Evolutionary conservation across 106 monocot species (phyloP), one percentile per base, ranked within the genome.

Genomic region (Narthecium ossifragum): DNA sequence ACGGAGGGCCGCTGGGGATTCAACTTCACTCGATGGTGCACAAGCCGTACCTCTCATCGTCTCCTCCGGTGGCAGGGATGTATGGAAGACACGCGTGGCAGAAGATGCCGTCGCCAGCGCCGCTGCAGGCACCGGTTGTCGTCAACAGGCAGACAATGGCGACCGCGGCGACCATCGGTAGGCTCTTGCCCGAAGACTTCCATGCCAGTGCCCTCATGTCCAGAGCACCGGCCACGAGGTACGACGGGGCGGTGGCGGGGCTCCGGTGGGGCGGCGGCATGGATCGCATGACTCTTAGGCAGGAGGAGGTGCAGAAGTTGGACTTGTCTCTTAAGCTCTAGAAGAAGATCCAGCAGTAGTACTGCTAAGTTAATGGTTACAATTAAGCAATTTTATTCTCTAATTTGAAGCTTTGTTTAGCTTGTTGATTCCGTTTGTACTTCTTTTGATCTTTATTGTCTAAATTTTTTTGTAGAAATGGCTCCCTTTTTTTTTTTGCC

Each of bases 321-420:
- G 77, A 77, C 41, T 67, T 77, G 60, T 37, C 77, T 13, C 71
- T 77, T 17, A 77, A 54, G 47, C 66, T 69, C 49, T 75, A n/a
- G n/a, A n/a, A n/a, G n/a, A n/a, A n/a, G n/a, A n/a, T n/a, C n/a
- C n/a, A n/a, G n/a, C n/a, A n/a, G n/a, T n/a, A n/a, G n/a, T n/a
- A n/a, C n/a, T n/a, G n/a, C n/a, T n/a, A n/a, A n/a, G n/a, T n/a
- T n/a, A n/a, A n/a, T n/a, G n/a, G n/a, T n/a, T n/a, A n/a, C n/a
- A n/a, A n/a, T n/a, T n/a, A n/a, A n/a, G n/a, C n/a, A n/a, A n/a
- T n/a, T n/a, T n/a, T n/a, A n/a, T n/a, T n/a, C n/a, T n/a, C n/a
- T n/a, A n/a, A n/a, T n/a, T n/a, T n/a, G n/a, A n/a, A n/a, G n/a
- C n/a, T n/a, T n/a, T n/a, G n/a, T n/a, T n/a, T n/a, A n/a, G n/a